Percentiles rank a stretch among this genome's conserved stretches.
These are phyloP conservation scores for Nelumbo lutea DNA, from an alignment of 164 flowering plant genomes.

Conservation along the genomic window DNA sequence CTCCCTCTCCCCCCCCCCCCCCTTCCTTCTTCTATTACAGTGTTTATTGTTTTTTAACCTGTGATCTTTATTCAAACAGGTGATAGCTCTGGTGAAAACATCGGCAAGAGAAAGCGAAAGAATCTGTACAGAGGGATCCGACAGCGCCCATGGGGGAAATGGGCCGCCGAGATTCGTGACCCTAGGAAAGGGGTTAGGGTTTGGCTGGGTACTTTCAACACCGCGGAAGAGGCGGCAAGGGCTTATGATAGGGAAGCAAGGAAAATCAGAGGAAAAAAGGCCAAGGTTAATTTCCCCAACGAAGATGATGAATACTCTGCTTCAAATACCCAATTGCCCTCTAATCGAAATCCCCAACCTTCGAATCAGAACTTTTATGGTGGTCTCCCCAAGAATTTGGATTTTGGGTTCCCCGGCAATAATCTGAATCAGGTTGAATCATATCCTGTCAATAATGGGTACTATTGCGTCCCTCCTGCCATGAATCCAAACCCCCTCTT, in stretches of 20 bases:
- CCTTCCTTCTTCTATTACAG: neutral
- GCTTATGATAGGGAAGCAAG: conserved; percentile 91
- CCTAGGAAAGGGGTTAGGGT: conserved; percentile 92
- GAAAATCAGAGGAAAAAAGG: conserved; percentile 80
- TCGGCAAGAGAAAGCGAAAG: conserved; percentile 57
- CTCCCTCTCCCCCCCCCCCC: neutral
- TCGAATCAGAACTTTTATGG: neutral
- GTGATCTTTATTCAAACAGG: conserved; percentile 23
- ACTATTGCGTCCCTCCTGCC: neutral
- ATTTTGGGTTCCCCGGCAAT: conserved; percentile 20
- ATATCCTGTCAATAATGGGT: neutral
- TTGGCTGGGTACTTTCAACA: conserved; percentile 92
- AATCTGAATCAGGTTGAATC: conserved; percentile 14
- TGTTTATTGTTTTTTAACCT: neutral
- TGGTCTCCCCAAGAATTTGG: neutral
- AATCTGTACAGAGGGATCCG: conserved; percentile 86
- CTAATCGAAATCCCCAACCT: conserved; percentile 6
- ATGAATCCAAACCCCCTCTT: neutral
- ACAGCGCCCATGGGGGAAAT: conserved; percentile 93
- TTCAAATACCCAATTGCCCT: neutral
- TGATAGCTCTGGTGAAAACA: conserved; percentile 17
- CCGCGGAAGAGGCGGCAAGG: conserved; percentile 92
- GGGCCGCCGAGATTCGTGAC: conserved; percentile 98
- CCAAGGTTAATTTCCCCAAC: conserved; percentile 91
- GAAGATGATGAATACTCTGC: conserved; percentile 28